Conservation (phyloP, 148 eudicot species). For the Rhododendron henanense region DNA sequence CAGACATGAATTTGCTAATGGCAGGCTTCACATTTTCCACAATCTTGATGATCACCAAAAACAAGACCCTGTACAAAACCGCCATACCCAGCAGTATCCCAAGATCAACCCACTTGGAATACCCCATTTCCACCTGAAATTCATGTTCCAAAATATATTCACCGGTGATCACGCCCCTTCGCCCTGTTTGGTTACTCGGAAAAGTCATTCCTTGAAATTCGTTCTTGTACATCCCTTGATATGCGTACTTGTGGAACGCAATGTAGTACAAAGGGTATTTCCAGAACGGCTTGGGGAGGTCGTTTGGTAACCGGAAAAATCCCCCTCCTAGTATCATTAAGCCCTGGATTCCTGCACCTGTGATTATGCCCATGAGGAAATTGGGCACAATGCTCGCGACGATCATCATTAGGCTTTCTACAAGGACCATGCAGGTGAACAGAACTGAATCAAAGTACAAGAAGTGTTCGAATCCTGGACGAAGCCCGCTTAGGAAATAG, state of each 20-base stretch:
- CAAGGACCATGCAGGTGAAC: constrained; percentile 36
- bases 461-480: constrained; percentile 26
- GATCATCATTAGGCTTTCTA: constrained; percentile 68
- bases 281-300: constrained; percentile 37
- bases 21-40: not conserved
- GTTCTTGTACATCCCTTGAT: constrained; percentile 41
- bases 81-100: constrained; percentile 37
- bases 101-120: constrained; percentile 14
- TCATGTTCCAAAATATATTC: not conserved
- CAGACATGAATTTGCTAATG: constrained; percentile 11
- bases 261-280: constrained; percentile 40
- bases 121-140: not conserved
- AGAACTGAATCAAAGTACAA: constrained; percentile 24
- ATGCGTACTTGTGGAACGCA: constrained; percentile 33
- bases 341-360: constrained; percentile 53
- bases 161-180: not conserved
- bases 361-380: constrained; percentile 50
- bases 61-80: constrained; percentile 32
- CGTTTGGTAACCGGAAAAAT: constrained; percentile 36
- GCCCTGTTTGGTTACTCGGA: not conserved
- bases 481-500: constrained; percentile 45
- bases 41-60: constrained; percentile 27
- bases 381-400: constrained; percentile 51
- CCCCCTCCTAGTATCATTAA: constrained; percentile 35
- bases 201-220: constrained; percentile 40